Percentiles rank a stretch among this genome's conserved stretches.
Conservation (phyloP, 805 yeast species). For the Torulaspora franciscae region DNA sequence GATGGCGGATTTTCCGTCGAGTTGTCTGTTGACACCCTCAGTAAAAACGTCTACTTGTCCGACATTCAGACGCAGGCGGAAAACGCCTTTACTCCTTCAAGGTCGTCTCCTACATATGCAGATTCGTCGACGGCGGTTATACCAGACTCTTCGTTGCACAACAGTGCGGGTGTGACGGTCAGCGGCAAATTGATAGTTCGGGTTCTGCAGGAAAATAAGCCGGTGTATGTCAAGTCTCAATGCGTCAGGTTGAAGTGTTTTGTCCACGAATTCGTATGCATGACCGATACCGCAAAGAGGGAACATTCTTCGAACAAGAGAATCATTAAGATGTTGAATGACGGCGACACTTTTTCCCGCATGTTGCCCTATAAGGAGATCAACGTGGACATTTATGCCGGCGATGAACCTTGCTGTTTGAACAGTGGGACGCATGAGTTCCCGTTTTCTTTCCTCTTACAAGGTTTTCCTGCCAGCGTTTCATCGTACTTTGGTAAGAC, state of each 20-base stretch:
- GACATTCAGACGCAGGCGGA: conserved; percentile 13
- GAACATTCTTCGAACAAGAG: conserved; percentile 2
- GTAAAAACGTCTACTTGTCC: conserved; percentile 15
- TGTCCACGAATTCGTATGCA: conserved; percentile 17
- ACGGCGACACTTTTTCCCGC: conserved; percentile 4
- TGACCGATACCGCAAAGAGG: conserved; percentile 8
- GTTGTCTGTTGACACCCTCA: conserved; percentile 11
- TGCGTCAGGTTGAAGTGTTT: conserved; percentile 19
- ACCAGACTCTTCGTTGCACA: conserved; percentile 3
- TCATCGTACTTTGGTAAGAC: conserved; percentile 15
- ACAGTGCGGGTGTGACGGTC: conserved; percentile 10
- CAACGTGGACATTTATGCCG: background rate
- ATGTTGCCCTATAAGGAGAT: conserved; percentile 12
- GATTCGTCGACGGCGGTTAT: conserved; percentile 10
- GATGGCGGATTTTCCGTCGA: conserved; percentile 17
- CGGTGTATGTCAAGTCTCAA: conserved; percentile 13
- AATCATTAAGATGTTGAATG: conserved; percentile 8
- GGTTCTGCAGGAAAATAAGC: conserved; percentile 6
- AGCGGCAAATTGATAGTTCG: conserved; percentile 10
- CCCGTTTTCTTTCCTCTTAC: conserved; percentile 17
- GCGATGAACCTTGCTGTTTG: conserved; percentile 1
- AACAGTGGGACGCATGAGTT: conserved; percentile 13
- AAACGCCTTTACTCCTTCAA: conserved; percentile 3
- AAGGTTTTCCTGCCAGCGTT: conserved; percentile 13
- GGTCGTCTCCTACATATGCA: conserved; percentile 10